Evolutionary conservation across 2,329 filamentous ascomycete genomes (phyloP).

Genomic region (Beauveria varroae): DNA sequence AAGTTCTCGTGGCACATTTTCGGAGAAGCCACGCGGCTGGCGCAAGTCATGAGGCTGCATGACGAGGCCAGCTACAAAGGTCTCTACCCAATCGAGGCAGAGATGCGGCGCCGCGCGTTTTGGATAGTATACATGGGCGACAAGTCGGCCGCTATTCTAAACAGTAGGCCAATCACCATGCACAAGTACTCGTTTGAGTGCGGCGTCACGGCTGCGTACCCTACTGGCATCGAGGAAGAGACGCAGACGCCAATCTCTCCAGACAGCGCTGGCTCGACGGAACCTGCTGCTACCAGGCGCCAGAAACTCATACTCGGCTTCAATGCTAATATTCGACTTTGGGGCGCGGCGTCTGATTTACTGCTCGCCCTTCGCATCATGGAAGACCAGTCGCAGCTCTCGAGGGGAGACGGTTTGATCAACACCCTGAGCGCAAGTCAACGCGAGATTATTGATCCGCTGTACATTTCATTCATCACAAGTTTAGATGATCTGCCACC

Average conservation of each 20-base stretch:
- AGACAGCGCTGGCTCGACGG: slow-evolving; percentile 12
- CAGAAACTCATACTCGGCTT: slow-evolving; percentile 28
- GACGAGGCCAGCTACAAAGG: slow-evolving; percentile 30
- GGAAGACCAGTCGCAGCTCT: slow-evolving; percentile 17
- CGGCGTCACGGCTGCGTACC: slow-evolving; percentile 30
- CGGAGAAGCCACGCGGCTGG: slow-evolving; percentile 34
- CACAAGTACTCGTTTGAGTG: slow-evolving; percentile 35
- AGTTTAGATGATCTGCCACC: slow-evolving; percentile 31
- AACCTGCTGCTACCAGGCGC: background rate
- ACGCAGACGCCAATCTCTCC: slow-evolving; percentile 13
- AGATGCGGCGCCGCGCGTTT: slow-evolving; percentile 28
- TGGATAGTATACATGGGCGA: slow-evolving; percentile 35
- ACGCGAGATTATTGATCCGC: slow-evolving; percentile 24
- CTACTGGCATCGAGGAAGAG: slow-evolving; percentile 24
- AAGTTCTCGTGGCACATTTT: slow-evolving; percentile 38
- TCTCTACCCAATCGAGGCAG: slow-evolving; percentile 29
- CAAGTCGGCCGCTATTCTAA: slow-evolving; percentile 32
- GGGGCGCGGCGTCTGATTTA: slow-evolving; percentile 33
- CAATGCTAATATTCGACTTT: slow-evolving; percentile 33
- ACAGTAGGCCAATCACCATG: slow-evolving; percentile 35
- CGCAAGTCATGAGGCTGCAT: slow-evolving; percentile 35
- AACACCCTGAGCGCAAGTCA: slow-evolving; percentile 18
- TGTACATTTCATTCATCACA: slow-evolving; percentile 33
- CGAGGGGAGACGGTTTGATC: background rate
- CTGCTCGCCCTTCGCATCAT: slow-evolving; percentile 28